These are phyloP conservation scores for Raffaelea arxii DNA, from an alignment of 2,329 filamentous ascomycete species.

Conservation along the genomic window DNA sequence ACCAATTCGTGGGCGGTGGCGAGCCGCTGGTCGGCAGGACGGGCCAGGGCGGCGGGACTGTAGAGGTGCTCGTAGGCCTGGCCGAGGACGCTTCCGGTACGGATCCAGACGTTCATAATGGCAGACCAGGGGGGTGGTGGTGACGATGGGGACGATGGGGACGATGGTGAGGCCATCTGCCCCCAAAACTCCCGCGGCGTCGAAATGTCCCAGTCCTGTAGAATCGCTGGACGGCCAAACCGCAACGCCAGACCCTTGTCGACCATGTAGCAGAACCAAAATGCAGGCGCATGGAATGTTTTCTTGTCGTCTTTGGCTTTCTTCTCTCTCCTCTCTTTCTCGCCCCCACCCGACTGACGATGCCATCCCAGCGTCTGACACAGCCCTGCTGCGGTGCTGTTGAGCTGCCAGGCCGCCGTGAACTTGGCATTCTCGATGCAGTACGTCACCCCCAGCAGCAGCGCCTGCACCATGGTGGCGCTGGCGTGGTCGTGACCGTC, in stretches of 20 bases:
- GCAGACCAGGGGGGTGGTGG: slow-evolving; percentile 26
- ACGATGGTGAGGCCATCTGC: no score
- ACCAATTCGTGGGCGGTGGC: slow-evolving; percentile 19
- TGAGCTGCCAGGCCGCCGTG: slow-evolving; percentile 51
- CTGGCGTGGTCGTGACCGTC: slow-evolving; percentile 31
- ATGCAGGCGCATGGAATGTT: slow-evolving; percentile 10
- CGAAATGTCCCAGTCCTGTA: slow-evolving; percentile 48
- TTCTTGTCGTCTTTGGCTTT: not conserved
- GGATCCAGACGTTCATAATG: slow-evolving; percentile 43
- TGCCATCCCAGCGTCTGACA: slow-evolving; percentile 56
- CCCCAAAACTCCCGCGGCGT: slow-evolving; percentile 27
- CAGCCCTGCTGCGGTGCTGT: slow-evolving; percentile 48
- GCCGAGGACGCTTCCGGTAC: slow-evolving; percentile 45
- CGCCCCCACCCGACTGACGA: no score
- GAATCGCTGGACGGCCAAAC: slow-evolving; percentile 45
- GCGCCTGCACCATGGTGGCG: slow-evolving; percentile 42
- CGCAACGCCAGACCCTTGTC: slow-evolving; percentile 50
- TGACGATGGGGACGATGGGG: slow-evolving; percentile 12
- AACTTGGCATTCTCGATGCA: slow-evolving; percentile 53
- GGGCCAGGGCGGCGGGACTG: slow-evolving; percentile 33
- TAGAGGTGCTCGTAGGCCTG: slow-evolving; percentile 50
- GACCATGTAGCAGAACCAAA: slow-evolving; percentile 21
- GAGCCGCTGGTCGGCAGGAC: slow-evolving; percentile 19
- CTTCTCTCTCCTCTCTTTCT: slow-evolving; percentile 23
- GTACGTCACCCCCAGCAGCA: slow-evolving; percentile 47